These are phyloP conservation scores for Globisporangium radiosum DNA, from an alignment of 352 stramenopile species.

Conservation along the genomic window DNA sequence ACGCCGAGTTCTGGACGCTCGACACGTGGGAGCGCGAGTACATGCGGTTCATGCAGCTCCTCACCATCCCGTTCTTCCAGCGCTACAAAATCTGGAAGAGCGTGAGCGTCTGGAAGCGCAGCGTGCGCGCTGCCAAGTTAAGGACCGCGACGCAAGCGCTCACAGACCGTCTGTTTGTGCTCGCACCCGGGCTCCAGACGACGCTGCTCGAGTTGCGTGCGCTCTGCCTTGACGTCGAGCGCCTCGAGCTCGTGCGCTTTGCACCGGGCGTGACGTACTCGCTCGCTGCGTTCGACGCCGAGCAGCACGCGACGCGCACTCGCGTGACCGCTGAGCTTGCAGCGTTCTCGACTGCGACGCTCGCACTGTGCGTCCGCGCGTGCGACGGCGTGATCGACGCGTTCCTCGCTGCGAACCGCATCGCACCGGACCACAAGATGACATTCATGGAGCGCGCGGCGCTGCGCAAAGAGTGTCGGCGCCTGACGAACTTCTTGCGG, in stretches of 20 bases:
- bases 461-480: slow-evolving; percentile 88
- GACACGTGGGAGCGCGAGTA: slow-evolving; percentile 93
- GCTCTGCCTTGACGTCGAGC: slow-evolving; percentile 67
- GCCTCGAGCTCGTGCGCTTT: slow-evolving; percentile 65
- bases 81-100: slow-evolving; percentile 93
- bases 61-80: slow-evolving; percentile 88
- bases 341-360: slow-evolving; percentile 56
- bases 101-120: slow-evolving; percentile 91
- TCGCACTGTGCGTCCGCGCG: slow-evolving; percentile 81
- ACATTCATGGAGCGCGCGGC: slow-evolving; percentile 95
- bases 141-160: slow-evolving; percentile 75
- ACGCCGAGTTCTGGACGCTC: slow-evolving; percentile 89
- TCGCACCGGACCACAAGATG: slow-evolving; percentile 92
- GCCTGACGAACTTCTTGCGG: slow-evolving; percentile 89
- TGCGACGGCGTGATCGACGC: slow-evolving; percentile 91
- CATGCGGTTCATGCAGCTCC: slow-evolving; percentile 86
- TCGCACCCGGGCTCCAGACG: slow-evolving; percentile 77
- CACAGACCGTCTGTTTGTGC: slow-evolving; percentile 82
- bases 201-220: slow-evolving; percentile 73
- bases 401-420: slow-evolving; percentile 90
- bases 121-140: slow-evolving; percentile 85
- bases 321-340: slow-evolving; percentile 52
- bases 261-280: slow-evolving; percentile 68
- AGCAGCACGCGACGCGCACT: slow-evolving; percentile 50
- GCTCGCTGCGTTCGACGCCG: slow-evolving; percentile 71